Percentiles rank a stretch among this genome's conserved stretches.
phyloP scores from a whole-genome alignment of 2,329 filamentous ascomycete genomes.

The Fusarium mexicanum region DNA sequence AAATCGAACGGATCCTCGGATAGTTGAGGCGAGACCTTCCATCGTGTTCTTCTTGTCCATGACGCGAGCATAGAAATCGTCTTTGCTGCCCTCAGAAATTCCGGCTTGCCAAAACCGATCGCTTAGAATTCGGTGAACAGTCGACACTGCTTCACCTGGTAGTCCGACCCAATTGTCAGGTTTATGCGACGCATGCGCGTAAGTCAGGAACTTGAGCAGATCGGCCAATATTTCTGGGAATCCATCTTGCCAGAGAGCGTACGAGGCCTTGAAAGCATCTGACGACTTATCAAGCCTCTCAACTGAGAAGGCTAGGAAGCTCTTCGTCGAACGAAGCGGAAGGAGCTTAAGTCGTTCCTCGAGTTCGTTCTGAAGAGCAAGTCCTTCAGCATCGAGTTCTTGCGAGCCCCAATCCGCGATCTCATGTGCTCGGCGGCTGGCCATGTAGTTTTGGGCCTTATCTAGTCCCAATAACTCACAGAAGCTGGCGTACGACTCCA shows the following conservation, averaged over 20 bases:
- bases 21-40: conserved; percentile 93
- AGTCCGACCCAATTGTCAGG: conserved; percentile 83
- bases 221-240: conserved; percentile 87
- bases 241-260: conserved; percentile 83
- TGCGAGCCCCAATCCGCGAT: conserved; percentile 85
- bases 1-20: conserved; percentile 87
- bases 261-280: conserved; percentile 77
- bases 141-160: conserved; percentile 76
- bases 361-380: conserved; percentile 80
- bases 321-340: conserved; percentile 88
- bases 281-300: conserved; percentile 84
- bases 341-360: conserved; percentile 79
- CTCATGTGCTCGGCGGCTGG: conserved; percentile 75
- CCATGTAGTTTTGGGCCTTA: conserved; percentile 82
- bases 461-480: conserved; percentile 82
- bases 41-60: conserved; percentile 88
- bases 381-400: conserved; percentile 80
- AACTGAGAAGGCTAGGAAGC: conserved; percentile 89
- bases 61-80: conserved; percentile 95
- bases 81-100: conserved; percentile 93
- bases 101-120: conserved; percentile 99
- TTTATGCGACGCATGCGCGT: conserved; percentile 93
- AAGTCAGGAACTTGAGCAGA: conserved; percentile 84
- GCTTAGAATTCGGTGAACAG: conserved; percentile 85
- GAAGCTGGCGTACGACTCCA: conserved; percentile 82